Conservation (phyloP, 495 filamentous ascomycete species). For the Sordaria brevicollis region DNA sequence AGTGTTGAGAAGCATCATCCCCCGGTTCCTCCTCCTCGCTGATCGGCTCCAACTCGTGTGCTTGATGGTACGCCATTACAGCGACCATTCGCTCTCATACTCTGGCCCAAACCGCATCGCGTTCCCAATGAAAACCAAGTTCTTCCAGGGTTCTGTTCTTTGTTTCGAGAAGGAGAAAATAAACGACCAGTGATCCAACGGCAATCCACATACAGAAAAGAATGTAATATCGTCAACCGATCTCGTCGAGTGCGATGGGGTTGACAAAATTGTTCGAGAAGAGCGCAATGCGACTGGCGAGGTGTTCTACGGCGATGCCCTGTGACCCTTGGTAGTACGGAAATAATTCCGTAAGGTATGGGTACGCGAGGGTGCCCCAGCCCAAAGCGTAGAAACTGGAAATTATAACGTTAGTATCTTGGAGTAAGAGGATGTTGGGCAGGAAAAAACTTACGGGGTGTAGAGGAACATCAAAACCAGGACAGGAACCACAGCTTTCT, state of each 20-base stretch:
- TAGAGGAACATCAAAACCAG: slow-evolving; percentile 53
- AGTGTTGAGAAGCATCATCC: too few relatives aligned
- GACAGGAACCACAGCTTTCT: slow-evolving; percentile 36
- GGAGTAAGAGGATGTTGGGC: neutral
- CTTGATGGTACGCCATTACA: too few relatives aligned
- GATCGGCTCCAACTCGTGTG: too few relatives aligned
- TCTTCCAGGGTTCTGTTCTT: slow-evolving; percentile 40
- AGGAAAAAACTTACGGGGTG: slow-evolving; percentile 27
- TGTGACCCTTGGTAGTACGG: slow-evolving; percentile 48
- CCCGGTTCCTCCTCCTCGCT: too few relatives aligned
- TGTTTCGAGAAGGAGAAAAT: slow-evolving; percentile 52
- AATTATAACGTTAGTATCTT: too few relatives aligned
- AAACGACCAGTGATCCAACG: slow-evolving; percentile 45
- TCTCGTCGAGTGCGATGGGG: slow-evolving; percentile 45
- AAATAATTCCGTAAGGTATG: slow-evolving; percentile 49
- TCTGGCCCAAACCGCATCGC: slow-evolving; percentile 24
- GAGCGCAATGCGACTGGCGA: slow-evolving; percentile 42
- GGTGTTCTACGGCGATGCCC: slow-evolving; percentile 48
- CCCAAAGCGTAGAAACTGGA: slow-evolving; percentile 48
- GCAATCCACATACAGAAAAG: slow-evolving; percentile 51
- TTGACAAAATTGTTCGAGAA: slow-evolving; percentile 51
- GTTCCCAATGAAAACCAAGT: slow-evolving; percentile 31
- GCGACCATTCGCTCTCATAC: slow-evolving; percentile 21
- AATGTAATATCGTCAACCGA: slow-evolving; percentile 54
- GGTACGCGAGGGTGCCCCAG: slow-evolving; percentile 49